Evolutionary conservation across 2,329 filamentous ascomycete genomes (phyloP).

Genomic region (Fusarium acutatum): DNA sequence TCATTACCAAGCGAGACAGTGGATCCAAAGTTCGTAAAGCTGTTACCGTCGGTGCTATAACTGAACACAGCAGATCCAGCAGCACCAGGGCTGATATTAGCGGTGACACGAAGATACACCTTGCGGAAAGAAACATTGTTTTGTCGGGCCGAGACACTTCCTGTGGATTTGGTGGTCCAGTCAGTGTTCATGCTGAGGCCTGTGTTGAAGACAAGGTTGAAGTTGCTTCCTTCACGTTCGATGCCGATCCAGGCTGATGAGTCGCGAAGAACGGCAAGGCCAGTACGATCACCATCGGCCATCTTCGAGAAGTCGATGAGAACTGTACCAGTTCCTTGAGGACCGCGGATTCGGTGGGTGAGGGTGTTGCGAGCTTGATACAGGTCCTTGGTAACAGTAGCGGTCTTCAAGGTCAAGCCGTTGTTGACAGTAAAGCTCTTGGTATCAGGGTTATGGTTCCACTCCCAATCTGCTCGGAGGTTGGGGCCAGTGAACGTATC

Average conservation of each 20-base stretch:
- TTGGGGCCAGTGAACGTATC: not conserved
- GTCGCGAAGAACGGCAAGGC: not conserved
- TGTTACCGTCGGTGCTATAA: not conserved
- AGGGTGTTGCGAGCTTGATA: conserved; percentile 14
- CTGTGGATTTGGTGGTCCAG: conserved; percentile 7
- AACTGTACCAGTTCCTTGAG: not conserved
- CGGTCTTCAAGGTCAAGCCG: conserved; percentile 3
- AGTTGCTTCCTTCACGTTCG: conserved; percentile 3
- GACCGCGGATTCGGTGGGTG: not conserved
- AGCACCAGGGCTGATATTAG: not conserved
- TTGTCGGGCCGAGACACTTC: not conserved
- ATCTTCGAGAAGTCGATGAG: conserved; percentile 2
- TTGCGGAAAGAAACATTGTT: conserved; percentile 3
- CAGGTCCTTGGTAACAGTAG: not conserved
- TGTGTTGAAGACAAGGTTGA: not conserved
- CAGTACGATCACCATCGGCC: conserved; percentile 1
- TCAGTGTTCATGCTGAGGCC: not conserved
- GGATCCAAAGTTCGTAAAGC: not conserved
- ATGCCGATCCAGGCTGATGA: conserved; percentile 6
- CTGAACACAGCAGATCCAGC: conserved; percentile 7
- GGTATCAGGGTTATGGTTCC: conserved; percentile 8
- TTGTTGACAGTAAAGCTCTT: conserved; percentile 4
- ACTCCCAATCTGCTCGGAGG: conserved; percentile 5
- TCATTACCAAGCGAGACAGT: not conserved
- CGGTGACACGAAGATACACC: not conserved